Evolutionary conservation across 306 rosid species (phyloP).

Genomic region (Cucumis hystrix): DNA sequence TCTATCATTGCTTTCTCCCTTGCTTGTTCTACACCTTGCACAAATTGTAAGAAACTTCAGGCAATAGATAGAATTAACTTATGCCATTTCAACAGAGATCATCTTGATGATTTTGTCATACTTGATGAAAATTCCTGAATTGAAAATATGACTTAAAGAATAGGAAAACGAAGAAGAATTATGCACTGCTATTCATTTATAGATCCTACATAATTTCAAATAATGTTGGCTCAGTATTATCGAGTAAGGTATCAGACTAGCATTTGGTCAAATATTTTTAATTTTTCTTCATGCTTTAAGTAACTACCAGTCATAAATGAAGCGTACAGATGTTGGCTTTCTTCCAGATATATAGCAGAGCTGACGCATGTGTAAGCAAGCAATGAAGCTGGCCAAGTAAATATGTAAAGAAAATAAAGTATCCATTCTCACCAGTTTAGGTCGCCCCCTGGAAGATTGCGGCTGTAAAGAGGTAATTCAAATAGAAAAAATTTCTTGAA

Average conservation of each 20-base stretch:
- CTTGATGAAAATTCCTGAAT: background rate
- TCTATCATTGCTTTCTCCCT: conserved; percentile 20
- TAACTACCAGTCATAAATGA: background rate
- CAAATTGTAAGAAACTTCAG: conserved; percentile 16
- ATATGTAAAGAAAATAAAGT: background rate
- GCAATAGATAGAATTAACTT: background rate
- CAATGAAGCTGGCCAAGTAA: background rate
- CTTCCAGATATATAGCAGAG: background rate
- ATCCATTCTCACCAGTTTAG: conserved; percentile 46
- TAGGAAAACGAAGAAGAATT: background rate
- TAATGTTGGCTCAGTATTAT: background rate
- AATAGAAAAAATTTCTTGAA: conserved; percentile 58
- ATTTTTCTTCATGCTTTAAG: background rate
- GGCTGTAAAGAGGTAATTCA: conserved; percentile 72
- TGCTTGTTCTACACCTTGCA: conserved; percentile 66
- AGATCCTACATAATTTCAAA: background rate
- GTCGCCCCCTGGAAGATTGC: conserved; percentile 39
- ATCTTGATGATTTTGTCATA: background rate
- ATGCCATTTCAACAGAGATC: background rate
- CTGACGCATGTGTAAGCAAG: background rate
- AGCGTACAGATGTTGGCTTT: background rate
- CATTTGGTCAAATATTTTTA: background rate
- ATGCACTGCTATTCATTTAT: background rate
- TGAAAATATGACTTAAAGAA: background rate
- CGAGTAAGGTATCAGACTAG: background rate